Evolutionary conservation across 768 basidiomycete genomes (phyloP).

Genomic region (Boletales sp.): DNA sequence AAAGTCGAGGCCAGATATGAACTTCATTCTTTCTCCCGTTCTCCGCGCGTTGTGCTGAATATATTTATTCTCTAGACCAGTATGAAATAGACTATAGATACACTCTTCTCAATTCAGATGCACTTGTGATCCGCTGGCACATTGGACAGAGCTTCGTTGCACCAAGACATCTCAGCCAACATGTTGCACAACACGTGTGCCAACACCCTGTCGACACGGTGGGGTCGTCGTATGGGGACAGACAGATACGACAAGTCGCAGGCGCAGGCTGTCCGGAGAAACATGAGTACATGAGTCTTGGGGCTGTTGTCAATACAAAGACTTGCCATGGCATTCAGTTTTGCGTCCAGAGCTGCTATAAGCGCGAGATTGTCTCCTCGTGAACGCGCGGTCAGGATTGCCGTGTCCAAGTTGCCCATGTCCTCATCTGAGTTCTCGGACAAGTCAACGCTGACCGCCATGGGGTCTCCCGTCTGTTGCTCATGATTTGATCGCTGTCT

Average conservation of each 20-base stretch:
- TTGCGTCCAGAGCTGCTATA: conserved; percentile 55
- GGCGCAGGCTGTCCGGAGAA: conserved; percentile 14
- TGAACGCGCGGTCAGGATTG: conserved; percentile 47
- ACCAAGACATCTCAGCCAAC: conserved; percentile 82
- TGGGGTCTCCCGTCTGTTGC: conserved; percentile 35
- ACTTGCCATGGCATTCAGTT: conserved; percentile 55
- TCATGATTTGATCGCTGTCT: conserved; percentile 17
- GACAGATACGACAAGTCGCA: conserved; percentile 67
- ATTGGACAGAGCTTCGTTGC: conserved; percentile 83
- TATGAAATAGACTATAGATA: conserved; percentile 47
- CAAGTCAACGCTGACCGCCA: background rate
- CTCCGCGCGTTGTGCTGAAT: conserved; percentile 3
- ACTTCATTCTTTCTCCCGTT: conserved; percentile 9
- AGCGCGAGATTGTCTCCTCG: conserved; percentile 47
- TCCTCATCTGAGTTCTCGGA: conserved; percentile 28
- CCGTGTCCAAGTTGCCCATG: conserved; percentile 44
- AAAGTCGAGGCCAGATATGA: conserved; percentile 92
- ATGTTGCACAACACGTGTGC: conserved; percentile 81
- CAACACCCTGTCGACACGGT: conserved; percentile 83
- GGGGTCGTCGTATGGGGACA: conserved; percentile 74
- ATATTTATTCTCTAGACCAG: background rate
- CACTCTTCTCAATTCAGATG: conserved; percentile 69
- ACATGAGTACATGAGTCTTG: conserved; percentile 5
- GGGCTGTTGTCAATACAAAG: conserved; percentile 27
- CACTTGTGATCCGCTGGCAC: conserved; percentile 80